Conservation (phyloP, 129 eudicot genomes). For the Tagetes patula region DNA sequence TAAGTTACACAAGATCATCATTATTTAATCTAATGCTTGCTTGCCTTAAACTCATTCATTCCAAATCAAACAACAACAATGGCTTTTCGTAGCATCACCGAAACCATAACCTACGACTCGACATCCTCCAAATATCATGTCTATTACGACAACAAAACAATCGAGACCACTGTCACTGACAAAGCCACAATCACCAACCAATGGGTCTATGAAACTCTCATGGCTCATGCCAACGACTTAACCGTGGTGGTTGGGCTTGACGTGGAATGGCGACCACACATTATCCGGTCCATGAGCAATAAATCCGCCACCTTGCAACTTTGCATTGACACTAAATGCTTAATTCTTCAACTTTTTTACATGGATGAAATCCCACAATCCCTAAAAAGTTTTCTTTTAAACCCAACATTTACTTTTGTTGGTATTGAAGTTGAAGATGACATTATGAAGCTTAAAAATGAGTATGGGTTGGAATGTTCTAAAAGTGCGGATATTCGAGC, state of each 20-base stretch:
- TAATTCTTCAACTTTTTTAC: constrained; percentile 69
- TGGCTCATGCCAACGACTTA: constrained; percentile 15
- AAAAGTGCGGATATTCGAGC: constrained; percentile 41
- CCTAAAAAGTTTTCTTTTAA: constrained; percentile 40
- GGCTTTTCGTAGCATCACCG: constrained; percentile 25
- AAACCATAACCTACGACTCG: constrained; percentile 35
- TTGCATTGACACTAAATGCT: constrained; percentile 50
- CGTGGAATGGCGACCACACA: constrained; percentile 67
- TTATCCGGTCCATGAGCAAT: constrained; percentile 43
- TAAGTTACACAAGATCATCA: not conserved
- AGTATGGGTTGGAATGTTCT: constrained; percentile 55
- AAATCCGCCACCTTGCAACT: constrained; percentile 67
- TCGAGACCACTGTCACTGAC: constrained; percentile 57
- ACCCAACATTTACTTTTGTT: constrained; percentile 51
- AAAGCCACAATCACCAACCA: constrained; percentile 31
- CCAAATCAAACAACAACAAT: constrained; percentile 13
- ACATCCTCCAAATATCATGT: constrained; percentile 42
- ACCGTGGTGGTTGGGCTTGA: constrained; percentile 68
- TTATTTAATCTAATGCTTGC: not conserved
- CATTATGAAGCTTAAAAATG: constrained; percentile 45
- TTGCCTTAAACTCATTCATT: not conserved
- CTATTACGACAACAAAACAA: constrained; percentile 41
- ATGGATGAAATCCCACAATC: constrained; percentile 59
- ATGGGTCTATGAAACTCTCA: constrained; percentile 39
- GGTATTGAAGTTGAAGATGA: constrained; percentile 64